These are phyloP conservation scores for Lipomyces mesembrius DNA, from an alignment of 805 yeast species.

Conservation along the genomic window DNA sequence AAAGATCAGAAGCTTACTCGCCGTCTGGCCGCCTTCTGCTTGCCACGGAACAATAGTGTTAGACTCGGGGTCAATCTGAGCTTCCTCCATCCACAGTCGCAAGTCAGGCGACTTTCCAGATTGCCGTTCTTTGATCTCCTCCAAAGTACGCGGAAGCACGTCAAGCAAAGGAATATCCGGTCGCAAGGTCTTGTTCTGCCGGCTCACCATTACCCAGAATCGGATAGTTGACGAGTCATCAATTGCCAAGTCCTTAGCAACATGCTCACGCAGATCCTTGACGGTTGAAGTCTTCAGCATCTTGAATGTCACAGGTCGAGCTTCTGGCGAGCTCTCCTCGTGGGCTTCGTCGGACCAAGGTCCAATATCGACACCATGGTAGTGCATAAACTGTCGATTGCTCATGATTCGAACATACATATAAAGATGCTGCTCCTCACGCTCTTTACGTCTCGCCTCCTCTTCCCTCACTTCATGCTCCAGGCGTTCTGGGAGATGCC, in stretches of 20 bases:
- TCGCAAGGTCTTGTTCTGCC: conserved; percentile 74
- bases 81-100: conserved; percentile 70
- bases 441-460: conserved; percentile 58
- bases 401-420: conserved; percentile 63
- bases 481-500: conserved; percentile 66
- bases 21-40: conserved; percentile 29
- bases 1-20: conserved; percentile 41
- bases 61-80: conserved; percentile 37
- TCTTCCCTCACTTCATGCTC: conserved; percentile 64
- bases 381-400: conserved; percentile 57
- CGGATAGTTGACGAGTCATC: conserved; percentile 49
- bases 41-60: conserved; percentile 29
- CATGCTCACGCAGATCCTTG: conserved; percentile 54
- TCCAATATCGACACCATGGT: conserved; percentile 76
- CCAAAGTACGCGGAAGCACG: conserved; percentile 46
- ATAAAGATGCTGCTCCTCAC: conserved; percentile 73
- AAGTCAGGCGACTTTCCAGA: conserved; percentile 56
- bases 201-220: conserved; percentile 66
- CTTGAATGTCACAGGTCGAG: conserved; percentile 56
- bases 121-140: conserved; percentile 55
- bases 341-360: conserved; percentile 56
- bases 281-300: conserved; percentile 63
- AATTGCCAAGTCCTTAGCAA: conserved; percentile 53
- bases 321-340: conserved; percentile 45
- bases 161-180: conserved; percentile 53